These are phyloP conservation scores for Cladosporium sp. DNA, from an alignment of 2,329 filamentous ascomycete species.

Conservation along the genomic window DNA sequence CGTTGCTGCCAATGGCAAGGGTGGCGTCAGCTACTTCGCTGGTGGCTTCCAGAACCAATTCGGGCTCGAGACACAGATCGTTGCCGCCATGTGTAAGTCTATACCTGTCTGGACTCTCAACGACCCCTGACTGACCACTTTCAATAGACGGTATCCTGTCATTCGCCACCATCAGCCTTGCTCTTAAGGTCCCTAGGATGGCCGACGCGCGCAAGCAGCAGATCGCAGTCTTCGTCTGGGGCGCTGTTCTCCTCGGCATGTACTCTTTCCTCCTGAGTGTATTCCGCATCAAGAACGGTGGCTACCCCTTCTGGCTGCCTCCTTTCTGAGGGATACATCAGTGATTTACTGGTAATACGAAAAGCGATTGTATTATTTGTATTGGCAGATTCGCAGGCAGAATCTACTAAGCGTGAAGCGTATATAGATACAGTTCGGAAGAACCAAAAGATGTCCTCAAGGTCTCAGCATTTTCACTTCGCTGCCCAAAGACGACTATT, in stretches of 20 bases:
- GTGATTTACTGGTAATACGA: neutral
- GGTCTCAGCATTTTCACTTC: too few relatives aligned
- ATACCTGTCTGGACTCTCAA: neutral
- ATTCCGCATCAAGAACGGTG: constrained; percentile 90
- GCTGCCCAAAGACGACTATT: too few relatives aligned
- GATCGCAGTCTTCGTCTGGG: constrained; percentile 76
- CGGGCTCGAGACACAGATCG: constrained; percentile 90
- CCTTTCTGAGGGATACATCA: constrained; percentile 60
- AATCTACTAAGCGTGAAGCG: neutral
- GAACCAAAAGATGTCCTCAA: neutral
- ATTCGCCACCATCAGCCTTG: constrained; percentile 86
- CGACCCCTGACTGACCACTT: neutral
- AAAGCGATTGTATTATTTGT: constrained; percentile 9
- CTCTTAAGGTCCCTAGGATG: constrained; percentile 88
- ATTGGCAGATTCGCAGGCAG: neutral
- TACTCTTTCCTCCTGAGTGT: constrained; percentile 94
- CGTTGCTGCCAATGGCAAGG: constrained; percentile 75
- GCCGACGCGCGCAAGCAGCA: constrained; percentile 72
- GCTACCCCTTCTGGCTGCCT: constrained; percentile 90
- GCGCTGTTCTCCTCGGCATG: constrained; percentile 68
- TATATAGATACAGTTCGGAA: neutral
- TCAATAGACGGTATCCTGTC: constrained; percentile 69
- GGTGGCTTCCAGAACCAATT: constrained; percentile 89
- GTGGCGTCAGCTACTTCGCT: constrained; percentile 86
- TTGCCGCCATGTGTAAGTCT: constrained; percentile 85